Percentiles rank a stretch among this genome's conserved stretches.
phyloP scores from a whole-genome alignment of 257 asterid species.

The Solanum sejunctum region DNA sequence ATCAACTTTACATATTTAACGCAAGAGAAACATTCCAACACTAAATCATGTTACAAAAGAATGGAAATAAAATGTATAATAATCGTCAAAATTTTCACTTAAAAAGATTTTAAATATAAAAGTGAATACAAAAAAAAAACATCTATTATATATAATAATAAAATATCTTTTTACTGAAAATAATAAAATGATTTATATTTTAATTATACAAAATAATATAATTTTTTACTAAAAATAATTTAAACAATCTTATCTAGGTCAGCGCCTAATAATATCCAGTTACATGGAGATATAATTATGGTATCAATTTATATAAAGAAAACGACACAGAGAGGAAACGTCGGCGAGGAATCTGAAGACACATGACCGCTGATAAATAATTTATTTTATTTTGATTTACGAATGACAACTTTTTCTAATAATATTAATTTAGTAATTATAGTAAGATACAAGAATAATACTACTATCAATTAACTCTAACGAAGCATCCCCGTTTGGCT shows the following conservation, averaged over 20 bases:
- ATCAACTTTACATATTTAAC: background rate
- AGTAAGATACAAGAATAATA: background rate
- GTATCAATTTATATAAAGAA: background rate
- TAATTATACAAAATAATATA: too few relatives aligned
- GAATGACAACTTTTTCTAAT: background rate
- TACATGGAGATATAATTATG: background rate
- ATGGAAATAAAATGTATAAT: background rate
- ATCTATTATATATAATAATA: too few relatives aligned
- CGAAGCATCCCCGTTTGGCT: background rate
- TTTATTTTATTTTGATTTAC: background rate
- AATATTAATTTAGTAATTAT: background rate
- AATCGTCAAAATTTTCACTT: too few relatives aligned
- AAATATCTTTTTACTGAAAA: too few relatives aligned
- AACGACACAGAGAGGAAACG: constrained; percentile 11
- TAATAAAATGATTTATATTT: too few relatives aligned
- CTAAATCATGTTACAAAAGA: background rate
- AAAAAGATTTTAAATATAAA: too few relatives aligned
- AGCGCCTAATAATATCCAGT: too few relatives aligned
- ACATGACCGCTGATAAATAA: constrained; percentile 6
- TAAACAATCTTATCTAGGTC: too few relatives aligned
- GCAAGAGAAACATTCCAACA: background rate
- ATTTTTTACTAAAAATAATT: too few relatives aligned
- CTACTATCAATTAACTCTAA: background rate
- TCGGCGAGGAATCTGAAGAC: constrained; percentile 30
- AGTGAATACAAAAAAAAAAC: too few relatives aligned